phyloP scores from a whole-genome alignment of 2,329 filamentous ascomycete species.

The Alternaria sp. region DNA sequence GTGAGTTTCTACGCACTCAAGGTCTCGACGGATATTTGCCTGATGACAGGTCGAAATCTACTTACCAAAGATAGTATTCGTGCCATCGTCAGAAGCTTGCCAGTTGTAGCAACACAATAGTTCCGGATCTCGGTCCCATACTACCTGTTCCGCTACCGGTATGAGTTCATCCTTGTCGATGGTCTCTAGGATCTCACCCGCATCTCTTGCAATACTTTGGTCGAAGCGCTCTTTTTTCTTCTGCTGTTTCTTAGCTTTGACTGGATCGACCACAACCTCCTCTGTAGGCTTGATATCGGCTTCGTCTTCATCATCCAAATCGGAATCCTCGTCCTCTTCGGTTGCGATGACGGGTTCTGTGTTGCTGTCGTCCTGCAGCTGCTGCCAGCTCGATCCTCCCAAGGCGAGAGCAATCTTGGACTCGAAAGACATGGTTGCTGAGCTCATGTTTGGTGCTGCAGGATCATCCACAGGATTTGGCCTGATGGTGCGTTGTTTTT shows the following conservation, averaged over 20 bases:
- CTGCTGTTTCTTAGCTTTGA: conserved; percentile 22
- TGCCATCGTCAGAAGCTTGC: conserved; percentile 28
- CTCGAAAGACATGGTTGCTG: conserved; percentile 21
- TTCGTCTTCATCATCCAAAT: neutral
- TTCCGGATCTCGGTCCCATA: conserved; percentile 39
- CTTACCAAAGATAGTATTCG: conserved; percentile 37
- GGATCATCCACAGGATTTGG: neutral
- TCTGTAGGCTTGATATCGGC: neutral
- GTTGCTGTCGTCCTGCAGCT: conserved; percentile 11
- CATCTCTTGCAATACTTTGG: conserved; percentile 19
- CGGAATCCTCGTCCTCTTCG: neutral
- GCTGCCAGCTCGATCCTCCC: conserved; percentile 22
- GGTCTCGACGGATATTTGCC: neutral
- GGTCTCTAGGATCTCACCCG: conserved; percentile 27
- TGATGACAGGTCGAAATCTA: neutral
- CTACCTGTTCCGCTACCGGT: conserved; percentile 21
- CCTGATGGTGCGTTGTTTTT: neutral
- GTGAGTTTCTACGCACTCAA: conserved; percentile 2
- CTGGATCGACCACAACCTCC: conserved; percentile 2
- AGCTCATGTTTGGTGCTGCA: neutral
- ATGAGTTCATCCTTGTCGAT: conserved; percentile 21
- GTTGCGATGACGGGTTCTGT: neutral
- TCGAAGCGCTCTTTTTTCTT: conserved; percentile 27
- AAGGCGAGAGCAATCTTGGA: conserved; percentile 23
- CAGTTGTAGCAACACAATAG: conserved; percentile 43